These are phyloP conservation scores for Eucalyptus polyanthemos DNA, from an alignment of 345 rosid genomes.

Conservation along the genomic window DNA sequence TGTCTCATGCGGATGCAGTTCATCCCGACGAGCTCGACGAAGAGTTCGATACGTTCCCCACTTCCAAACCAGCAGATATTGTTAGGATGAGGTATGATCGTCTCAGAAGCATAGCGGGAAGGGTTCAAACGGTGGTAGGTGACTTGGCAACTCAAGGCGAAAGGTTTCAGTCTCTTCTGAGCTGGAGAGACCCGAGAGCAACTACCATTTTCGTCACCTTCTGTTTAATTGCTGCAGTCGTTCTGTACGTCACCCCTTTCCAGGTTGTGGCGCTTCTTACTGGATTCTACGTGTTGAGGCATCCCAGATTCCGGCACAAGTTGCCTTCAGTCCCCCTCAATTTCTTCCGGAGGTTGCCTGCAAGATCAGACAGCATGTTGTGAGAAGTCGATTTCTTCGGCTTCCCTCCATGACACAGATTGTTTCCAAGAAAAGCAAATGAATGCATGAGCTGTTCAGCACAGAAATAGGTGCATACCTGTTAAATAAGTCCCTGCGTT, in stretches of 20 bases:
- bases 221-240: slow-evolving; percentile 74
- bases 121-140: slow-evolving; percentile 92
- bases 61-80: slow-evolving; percentile 51
- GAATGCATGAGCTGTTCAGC: not conserved
- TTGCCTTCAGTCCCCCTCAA: slow-evolving; percentile 82
- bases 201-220: slow-evolving; percentile 75
- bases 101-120: slow-evolving; percentile 80
- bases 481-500: not conserved
- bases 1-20: slow-evolving; percentile 80
- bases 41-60: slow-evolving; percentile 90
- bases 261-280: slow-evolving; percentile 64
- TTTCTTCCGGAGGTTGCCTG: slow-evolving; percentile 92
- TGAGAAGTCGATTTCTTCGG: slow-evolving; percentile 9
- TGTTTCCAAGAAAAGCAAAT: not conserved
- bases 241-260: slow-evolving; percentile 82
- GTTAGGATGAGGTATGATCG: slow-evolving; percentile 89
- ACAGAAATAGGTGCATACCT: not conserved
- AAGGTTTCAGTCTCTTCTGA: slow-evolving; percentile 66
- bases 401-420: not conserved
- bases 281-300: slow-evolving; percentile 70
- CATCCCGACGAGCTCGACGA: slow-evolving; percentile 94
- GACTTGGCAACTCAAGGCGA: slow-evolving; percentile 96
- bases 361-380: slow-evolving; percentile 90
- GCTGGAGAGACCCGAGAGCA: slow-evolving; percentile 99
- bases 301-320: slow-evolving; percentile 85